Evolutionary conservation across 2,329 filamentous ascomycete species (phyloP), one percentile per base, ranked within the genome.

Genomic region (Phaeosphaeriaceae sp.): DNA sequence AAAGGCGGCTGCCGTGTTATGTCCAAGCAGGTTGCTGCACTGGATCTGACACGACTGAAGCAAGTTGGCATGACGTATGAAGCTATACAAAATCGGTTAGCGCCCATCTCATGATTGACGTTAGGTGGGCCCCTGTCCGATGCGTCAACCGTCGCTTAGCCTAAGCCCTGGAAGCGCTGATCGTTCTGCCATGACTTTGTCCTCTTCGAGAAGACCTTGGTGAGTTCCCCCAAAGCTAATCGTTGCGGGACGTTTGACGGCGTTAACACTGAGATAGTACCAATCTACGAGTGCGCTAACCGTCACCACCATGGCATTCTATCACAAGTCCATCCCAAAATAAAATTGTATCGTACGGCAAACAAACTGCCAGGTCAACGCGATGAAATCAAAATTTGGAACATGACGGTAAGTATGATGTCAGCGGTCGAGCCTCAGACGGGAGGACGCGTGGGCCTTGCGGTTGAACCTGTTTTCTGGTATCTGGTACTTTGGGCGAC

Each of bases 1-100:
- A 39, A 56, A 38, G 55, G 20, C 50, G 50, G 35, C 52, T 57
- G 51, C 60, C 62, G 59, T 50, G 48, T 48, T 28, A 42, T 44
- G 43, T 44, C 48, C 52, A 64, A 65, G 51, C 61, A 64, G 60
- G 56, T 48, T 60, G 52, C 46, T 42, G 45, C 46, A 51, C 44
- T 46, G 43, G 17, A 36, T 36, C 26, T 52, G 50, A 56, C 39
- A 48, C 50, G 34, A 26, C 26, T 52, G 50, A 56, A 39, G 50
- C 50, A 39, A 26, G 23, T 26, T 26, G 32, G 32, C 21, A 54
- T 59, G 53, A 56, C 56, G 54, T 58, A 26, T 7, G 11, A 8
- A 26, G 23, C 23, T 26, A 26, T 26, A 26, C 23, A 3, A 26
- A 26, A 15, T 15, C 17, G 17, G 17, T 13, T 21, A 37, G 34